phyloP scores from a whole-genome alignment of 768 basidiomycete genomes.

The Arthromyces matolae region DNA sequence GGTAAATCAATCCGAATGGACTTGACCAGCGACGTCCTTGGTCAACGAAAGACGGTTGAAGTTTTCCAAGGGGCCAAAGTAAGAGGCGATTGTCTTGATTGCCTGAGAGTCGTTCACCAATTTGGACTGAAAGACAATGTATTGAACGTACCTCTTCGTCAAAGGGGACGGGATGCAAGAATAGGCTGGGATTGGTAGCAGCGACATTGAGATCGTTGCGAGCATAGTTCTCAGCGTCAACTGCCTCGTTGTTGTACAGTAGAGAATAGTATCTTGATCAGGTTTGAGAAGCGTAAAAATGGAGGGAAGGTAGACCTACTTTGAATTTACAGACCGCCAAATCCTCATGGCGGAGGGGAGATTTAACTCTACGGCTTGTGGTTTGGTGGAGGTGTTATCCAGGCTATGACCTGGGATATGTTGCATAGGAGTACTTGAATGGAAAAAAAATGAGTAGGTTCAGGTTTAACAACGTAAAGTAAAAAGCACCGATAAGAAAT shows the following conservation, averaged over 20 bases:
- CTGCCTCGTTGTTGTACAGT: constrained; percentile 55
- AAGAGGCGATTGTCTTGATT: constrained; percentile 45
- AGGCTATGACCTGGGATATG: constrained; percentile 22
- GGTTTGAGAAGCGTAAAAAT: neutral
- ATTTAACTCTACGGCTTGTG: constrained; percentile 38
- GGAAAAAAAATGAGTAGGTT: neutral
- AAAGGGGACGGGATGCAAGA: constrained; percentile 55
- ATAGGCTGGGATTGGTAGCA: constrained; percentile 31
- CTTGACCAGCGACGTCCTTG: constrained; percentile 14
- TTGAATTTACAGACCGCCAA: constrained; percentile 48
- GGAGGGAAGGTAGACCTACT: constrained; percentile 30
- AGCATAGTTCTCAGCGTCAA: constrained; percentile 32
- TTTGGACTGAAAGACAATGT: neutral
- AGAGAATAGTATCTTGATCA: constrained; percentile 36
- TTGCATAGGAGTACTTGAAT: constrained; percentile 37
- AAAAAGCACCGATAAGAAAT: constrained; percentile 67
- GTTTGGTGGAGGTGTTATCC: constrained; percentile 14
- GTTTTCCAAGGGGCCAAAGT: constrained; percentile 65
- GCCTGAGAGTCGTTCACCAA: constrained; percentile 32
- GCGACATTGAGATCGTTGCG: constrained; percentile 13
- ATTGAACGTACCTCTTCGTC: constrained; percentile 49
- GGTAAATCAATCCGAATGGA: neutral
- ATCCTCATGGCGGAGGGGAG: constrained; percentile 62
- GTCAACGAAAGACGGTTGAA: constrained; percentile 35
- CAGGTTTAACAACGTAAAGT: neutral